Percentiles rank a stretch among this genome's conserved stretches.
Evolutionary conservation across 768 basidiomycete species (phyloP).

Genomic region (Jaapia argillacea): DNA sequence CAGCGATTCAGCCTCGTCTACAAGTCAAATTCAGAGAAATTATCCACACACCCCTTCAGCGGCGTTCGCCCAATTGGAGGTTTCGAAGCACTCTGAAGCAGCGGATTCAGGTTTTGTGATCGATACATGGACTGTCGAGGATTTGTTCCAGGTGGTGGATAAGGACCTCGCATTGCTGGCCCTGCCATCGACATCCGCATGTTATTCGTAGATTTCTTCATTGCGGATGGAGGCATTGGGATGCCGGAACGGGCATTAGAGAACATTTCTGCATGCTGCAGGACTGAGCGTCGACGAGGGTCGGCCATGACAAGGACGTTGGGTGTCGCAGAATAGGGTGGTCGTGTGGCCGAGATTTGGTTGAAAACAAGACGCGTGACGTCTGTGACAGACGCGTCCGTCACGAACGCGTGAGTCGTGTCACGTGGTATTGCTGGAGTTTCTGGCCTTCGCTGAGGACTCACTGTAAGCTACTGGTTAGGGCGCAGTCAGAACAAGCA

Average conservation of each 20-base stretch:
- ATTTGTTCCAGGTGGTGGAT: conserved; percentile 31
- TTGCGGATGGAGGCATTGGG: conserved; percentile 59
- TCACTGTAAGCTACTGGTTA: too few species aligned
- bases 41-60: conserved; percentile 45
- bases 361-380: too few species aligned
- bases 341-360: too few species aligned
- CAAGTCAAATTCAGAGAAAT: conserved; percentile 4
- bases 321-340: too few species aligned
- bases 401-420: too few species aligned
- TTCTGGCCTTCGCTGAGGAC: too few species aligned
- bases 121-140: conserved; percentile 55
- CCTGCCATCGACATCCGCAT: conserved; percentile 68
- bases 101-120: conserved; percentile 57
- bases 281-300: conserved; percentile 25
- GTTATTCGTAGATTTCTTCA: conserved; percentile 54
- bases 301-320: too few species aligned
- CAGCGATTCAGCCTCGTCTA: neutral
- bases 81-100: conserved; percentile 63
- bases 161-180: conserved; percentile 53
- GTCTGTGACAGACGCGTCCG: too few species aligned
- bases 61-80: conserved; percentile 64
- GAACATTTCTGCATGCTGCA: too few species aligned
- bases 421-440: too few species aligned
- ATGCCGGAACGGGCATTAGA: conserved; percentile 53
- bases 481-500: too few species aligned